Base-by-base conservation (phyloP, 2,329 filamentous ascomycete genomes). In the Aspergillus piperis region DNA sequence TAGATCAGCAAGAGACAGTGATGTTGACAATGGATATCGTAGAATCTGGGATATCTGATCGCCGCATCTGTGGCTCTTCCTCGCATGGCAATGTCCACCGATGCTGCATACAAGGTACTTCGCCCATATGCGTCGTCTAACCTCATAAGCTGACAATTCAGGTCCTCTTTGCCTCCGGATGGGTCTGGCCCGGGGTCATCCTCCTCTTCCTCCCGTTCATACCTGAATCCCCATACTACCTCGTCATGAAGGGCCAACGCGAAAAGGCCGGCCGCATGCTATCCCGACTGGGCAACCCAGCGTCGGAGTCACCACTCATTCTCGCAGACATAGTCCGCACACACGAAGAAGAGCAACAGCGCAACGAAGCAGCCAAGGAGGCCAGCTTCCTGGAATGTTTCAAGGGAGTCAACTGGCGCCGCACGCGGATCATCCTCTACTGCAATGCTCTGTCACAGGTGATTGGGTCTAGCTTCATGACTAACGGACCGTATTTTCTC, bases 371-470 rank as follows among this genome's bases (percentile, higher is more conserved):
- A 3, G 19, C 56, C 38, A 6, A 17, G 2, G 30, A 19, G 2
- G 17, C 41, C 17, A 23, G 17, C n/a, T 58, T 47, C 19, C 13
- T 4, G 11, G 56, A 58, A 5, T 47, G 38, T 10, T 58, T 58
- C 56, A n/a, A 27, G 23, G 13, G 36, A n/a, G 21, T 25, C 1
- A 36, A 58, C 39, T 58, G 48, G 49, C 56, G 56, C 3, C 56
- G 56, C 56, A 58, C 56, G 5, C 49, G 56, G 21, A 58, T 58
- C 39, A 52, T 58, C 8, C 56, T 58, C 23, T 58, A 58, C 41
- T 53, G 49, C 23, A 48, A 48, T 17, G 56, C 38, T 2, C 6
- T 58, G n/a, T 23, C 48, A 17, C 56, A 54, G 17, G 30, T 53
- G 8, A 49, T 58, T 15, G 56, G 56, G 13, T 32, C 49, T 7